Conservation (phyloP, 345 rosid species). For the Mallotus nudiflorus region DNA sequence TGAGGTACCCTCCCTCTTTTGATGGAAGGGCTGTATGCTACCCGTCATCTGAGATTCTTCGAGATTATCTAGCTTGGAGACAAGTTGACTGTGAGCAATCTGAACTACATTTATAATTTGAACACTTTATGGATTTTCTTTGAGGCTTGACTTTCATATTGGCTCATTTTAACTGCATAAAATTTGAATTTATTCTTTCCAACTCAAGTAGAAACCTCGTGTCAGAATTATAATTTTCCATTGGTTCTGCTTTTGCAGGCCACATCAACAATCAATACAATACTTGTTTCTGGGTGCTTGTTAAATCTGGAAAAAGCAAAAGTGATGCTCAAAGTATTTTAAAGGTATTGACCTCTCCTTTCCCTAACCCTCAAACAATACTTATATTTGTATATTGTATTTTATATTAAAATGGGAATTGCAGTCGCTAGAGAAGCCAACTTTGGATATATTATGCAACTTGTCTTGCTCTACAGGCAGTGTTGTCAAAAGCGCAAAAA, state of each 20-base stretch:
- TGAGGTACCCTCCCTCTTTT: constrained; percentile 73
- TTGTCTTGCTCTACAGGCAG: constrained; percentile 6
- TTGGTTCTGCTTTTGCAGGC: constrained; percentile 45
- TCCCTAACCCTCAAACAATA: neutral
- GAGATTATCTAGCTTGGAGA: constrained; percentile 89
- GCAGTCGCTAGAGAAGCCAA: neutral
- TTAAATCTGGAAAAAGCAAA: constrained; percentile 79
- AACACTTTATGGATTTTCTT: neutral
- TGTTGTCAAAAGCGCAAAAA: too few species aligned
- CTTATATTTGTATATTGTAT: neutral
- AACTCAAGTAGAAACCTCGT: neutral
- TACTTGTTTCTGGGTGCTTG: constrained; percentile 95
- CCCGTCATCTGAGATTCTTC: constrained; percentile 72
- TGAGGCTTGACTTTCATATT: neutral
- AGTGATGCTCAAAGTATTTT: constrained; percentile 64
- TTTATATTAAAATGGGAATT: neutral
- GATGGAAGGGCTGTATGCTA: constrained; percentile 93
- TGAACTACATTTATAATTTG: constrained; percentile 6
- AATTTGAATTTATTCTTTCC: neutral
- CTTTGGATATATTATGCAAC: neutral
- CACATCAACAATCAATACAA: constrained; percentile 95
- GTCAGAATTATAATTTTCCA: neutral
- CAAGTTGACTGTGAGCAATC: constrained; percentile 91
- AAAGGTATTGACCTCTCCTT: constrained; percentile 48
- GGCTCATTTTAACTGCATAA: neutral